Base-by-base conservation (phyloP, 2,329 filamentous ascomycete species). In the Pyrenophora tritici-repentis region DNA sequence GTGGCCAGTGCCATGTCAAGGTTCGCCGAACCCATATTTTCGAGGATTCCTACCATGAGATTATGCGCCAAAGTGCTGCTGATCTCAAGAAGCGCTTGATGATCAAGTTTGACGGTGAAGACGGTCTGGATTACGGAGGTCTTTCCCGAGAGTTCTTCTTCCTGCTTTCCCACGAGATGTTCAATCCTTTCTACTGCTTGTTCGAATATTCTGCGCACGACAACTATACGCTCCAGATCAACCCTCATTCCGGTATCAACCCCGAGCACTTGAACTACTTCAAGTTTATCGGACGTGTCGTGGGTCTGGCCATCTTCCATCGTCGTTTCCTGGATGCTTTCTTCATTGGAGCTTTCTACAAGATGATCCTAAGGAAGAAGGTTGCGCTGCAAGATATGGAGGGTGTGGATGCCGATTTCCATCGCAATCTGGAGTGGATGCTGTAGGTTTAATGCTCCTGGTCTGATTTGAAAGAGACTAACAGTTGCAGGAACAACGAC, bases 161-260 rank as follows among this genome's bases (percentile, higher is more conserved):
- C 86, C 81, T 99, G 34, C 85, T 99, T 47, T 97, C 93, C 13
- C 94, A 99, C 78, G 94, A 99, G 80, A 99, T 99, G 94, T 99
- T 99, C 80, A 99, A 99, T 75, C 94, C 94, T 26, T 99, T 99
- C 79, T 99, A 99, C 80, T 99, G 94, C 74, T 82, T 99, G 46
- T 99, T 99, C 80, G 94, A 99, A 78, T 99, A 99, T 76, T 97
- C 94, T 20, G 94, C 94, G 33, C 94, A 99, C 80, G 94, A 99
- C 85, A 99, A 99, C 79, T 99, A 99, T 79, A 99, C 94, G 24
- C 88, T 99, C 47, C 94, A 99, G 78, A 99, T 99, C 80, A 99
- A 99, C 79, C 94, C 94, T 38, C 94, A 99, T 76, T 99, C 94
- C 16, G 94, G 94, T 59, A 97, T 99, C 77, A 99, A 99, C 76